Evolutionary conservation across 192 early-diverging fungal species (phyloP).

Genomic region (Coemansia sp.): DNA sequence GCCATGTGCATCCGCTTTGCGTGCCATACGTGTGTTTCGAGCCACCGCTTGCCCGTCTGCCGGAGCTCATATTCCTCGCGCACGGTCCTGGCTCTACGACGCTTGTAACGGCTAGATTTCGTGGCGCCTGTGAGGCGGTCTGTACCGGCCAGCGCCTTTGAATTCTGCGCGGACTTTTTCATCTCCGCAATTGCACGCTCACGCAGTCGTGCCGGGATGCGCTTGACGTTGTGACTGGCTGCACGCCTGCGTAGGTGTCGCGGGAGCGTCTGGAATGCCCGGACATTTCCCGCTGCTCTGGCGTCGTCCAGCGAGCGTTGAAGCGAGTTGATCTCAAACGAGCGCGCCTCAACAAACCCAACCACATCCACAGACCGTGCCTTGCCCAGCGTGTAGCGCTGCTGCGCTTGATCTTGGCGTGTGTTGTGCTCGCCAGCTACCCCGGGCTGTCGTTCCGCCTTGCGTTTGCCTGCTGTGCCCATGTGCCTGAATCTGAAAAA

Average conservation of each 20-base stretch:
- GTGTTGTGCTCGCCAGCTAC: neutral
- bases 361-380: constrained; percentile 44
- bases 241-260: constrained; percentile 89
- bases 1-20: constrained; percentile 96
- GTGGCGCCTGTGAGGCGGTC: constrained; percentile 23
- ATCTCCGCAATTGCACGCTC: constrained; percentile 75
- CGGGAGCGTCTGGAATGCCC: constrained; percentile 89
- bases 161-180: constrained; percentile 32
- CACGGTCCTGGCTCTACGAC: constrained; percentile 24
- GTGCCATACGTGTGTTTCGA: constrained; percentile 99
- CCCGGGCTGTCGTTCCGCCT: constrained; percentile 6
- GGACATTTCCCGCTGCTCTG: constrained; percentile 55
- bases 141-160: constrained; percentile 19
- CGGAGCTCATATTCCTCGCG: constrained; percentile 44
- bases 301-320: constrained; percentile 71
- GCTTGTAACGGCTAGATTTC: constrained; percentile 45
- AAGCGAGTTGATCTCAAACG: constrained; percentile 85
- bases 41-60: constrained; percentile 69
- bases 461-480: constrained; percentile 11
- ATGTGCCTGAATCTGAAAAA: neutral
- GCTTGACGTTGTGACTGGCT: constrained; percentile 92
- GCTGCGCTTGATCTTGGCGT: constrained; percentile 4
- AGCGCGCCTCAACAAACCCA: constrained; percentile 63
- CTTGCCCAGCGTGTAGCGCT: constrained; percentile 37
- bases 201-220: constrained; percentile 81